Percentiles rank a stretch among this genome's conserved stretches.
Conservation (phyloP, 169 alveolate species). For the Pseudocohnilembus persalinus region DNA sequence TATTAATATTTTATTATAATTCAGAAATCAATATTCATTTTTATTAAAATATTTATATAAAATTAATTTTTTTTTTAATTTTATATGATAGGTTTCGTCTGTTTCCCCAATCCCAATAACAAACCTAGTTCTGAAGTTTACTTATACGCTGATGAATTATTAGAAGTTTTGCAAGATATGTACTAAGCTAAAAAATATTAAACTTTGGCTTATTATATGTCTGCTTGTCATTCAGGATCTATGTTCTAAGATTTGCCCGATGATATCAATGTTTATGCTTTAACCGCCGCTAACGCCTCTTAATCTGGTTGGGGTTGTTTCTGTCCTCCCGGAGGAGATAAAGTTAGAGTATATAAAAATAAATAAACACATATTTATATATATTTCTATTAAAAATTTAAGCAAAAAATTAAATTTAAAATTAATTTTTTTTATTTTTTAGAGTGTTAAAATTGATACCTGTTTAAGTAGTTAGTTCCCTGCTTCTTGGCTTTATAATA, state of each 20-base stretch:
- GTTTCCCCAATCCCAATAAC: no score
- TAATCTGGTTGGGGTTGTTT: constrained; percentile 84
- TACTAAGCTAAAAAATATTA: constrained; percentile 63
- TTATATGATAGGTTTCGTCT: no score
- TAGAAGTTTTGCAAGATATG: constrained; percentile 68
- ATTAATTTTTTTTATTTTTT: constrained; percentile 27
- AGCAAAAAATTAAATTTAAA: no score
- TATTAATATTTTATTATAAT: no score
- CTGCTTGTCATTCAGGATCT: constrained; percentile 85
- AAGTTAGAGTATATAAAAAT: no score
- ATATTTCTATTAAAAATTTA: no score
- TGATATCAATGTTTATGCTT: constrained; percentile 69
- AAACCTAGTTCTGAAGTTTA: constrained; percentile 74
- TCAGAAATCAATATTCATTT: no score
- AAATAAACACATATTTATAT: no score
- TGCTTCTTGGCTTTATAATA: constrained; percentile 78
- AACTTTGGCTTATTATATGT: constrained; percentile 69
- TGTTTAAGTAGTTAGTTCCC: constrained; percentile 84
- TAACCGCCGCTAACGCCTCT: constrained; percentile 81
- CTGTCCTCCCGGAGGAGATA: constrained; percentile 37
- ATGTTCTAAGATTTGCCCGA: constrained; percentile 69
- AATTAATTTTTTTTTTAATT: no score
- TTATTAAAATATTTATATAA: no score
- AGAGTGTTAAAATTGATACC: constrained; percentile 70
- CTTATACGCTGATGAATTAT: constrained; percentile 68